Evolutionary conservation across 495 filamentous ascomycete genomes (phyloP).

Genomic region (Astrothelium subdiscretum): DNA sequence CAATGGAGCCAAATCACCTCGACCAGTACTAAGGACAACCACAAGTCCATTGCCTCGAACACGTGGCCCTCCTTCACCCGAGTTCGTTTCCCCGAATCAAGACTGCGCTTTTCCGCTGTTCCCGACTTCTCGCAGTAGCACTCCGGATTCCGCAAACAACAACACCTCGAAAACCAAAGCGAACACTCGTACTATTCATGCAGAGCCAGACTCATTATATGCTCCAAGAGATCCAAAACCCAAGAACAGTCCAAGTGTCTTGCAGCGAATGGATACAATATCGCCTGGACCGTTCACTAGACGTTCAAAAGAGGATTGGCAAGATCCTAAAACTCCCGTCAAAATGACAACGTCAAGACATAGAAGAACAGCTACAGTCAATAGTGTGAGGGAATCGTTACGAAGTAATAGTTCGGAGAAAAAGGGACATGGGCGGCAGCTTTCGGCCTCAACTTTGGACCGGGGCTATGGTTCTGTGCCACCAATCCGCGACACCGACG

Average conservation of each 20-base stretch:
- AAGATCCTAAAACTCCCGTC: conserved; percentile 13
- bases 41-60: conserved; percentile 33
- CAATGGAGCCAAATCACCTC: conserved; percentile 33
- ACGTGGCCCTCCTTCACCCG: conserved; percentile 29
- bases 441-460: background rate
- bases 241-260: background rate
- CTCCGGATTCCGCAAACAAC: conserved; percentile 33
- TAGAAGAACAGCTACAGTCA: conserved; percentile 21
- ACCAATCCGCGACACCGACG: conserved; percentile 6
- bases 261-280: background rate
- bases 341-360: conserved; percentile 30
- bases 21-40: conserved; percentile 32
- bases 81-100: conserved; percentile 33
- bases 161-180: background rate
- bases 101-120: conserved; percentile 54
- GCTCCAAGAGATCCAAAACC: background rate
- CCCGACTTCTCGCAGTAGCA: conserved; percentile 36
- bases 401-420: conserved; percentile 19
- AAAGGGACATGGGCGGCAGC: background rate
- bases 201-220: background rate
- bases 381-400: conserved; percentile 9
- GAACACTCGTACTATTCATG: background rate
- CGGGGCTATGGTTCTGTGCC: background rate
- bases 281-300: background rate
- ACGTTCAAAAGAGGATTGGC: background rate